Evolutionary conservation across 192 early-diverging fungal genomes (phyloP), one percentile per base, ranked within the genome.

Genomic region (Funneliformis geosporum): DNA sequence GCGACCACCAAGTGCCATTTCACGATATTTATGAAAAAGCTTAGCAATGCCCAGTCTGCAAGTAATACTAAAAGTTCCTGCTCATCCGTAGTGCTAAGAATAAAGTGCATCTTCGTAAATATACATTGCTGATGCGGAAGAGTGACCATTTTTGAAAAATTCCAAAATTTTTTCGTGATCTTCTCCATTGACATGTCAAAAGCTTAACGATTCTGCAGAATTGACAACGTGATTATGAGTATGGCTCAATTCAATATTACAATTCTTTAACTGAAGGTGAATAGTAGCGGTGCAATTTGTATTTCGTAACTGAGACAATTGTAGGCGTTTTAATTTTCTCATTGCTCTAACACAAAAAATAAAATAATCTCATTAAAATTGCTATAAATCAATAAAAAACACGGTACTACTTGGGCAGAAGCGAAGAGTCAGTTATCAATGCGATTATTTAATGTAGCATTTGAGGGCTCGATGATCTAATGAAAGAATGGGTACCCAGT

Each of bases 71-170:
- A 50, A 4, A 50, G 47, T 18, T 50, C 14, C 4, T 50, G 47
- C 5, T 50, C 14, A 18, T 50, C n/a, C n/a, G 0, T 5, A 16
- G 16, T 5, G 14, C 2, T 72, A 44, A 72, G 70, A n/a, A 10
- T 72, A 25, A 4, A 72, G 14, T 16, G 6, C 8, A 44, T 72
- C 42, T 59, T 75, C 28, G 16, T 75, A 40, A 1, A 16, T 39
- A 25, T 39, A 75, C 18, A 75, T 25, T 7, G 18, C 73, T 44
- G 9, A 70, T 10, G 68, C 0, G 2, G 8, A 9, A 6, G 11
- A 59, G 8, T 75, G 23, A 11, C 50, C 14, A 14, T 74, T 16
- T 50, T 60, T 74, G n/a, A 75, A 75, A n/a, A 75, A 23, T 39
- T 75, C 18, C 2, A 75, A 2, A 59, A 60, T 33, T 59, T n/a